These are phyloP conservation scores for Platanus orientalis DNA, from an alignment of 164 flowering plant species.

Conservation along the genomic window DNA sequence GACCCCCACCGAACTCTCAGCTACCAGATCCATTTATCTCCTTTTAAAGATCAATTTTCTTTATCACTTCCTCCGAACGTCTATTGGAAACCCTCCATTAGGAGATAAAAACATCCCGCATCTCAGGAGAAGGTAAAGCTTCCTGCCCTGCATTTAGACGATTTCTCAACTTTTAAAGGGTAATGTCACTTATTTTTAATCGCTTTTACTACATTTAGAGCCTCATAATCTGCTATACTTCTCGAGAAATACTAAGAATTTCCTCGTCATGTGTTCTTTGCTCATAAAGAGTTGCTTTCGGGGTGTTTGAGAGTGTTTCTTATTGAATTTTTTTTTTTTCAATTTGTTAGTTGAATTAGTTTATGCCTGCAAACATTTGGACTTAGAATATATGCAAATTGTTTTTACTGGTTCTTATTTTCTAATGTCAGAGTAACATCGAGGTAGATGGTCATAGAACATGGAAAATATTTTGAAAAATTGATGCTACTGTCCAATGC, in stretches of 20 bases:
- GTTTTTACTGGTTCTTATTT: too few relatives aligned
- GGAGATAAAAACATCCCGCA: neutral
- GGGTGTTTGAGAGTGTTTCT: too few relatives aligned
- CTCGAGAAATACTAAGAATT: too few relatives aligned
- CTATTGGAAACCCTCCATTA: neutral
- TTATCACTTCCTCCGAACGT: neutral
- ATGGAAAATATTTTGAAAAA: neutral
- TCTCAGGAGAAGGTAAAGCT: neutral
- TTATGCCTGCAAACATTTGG: too few relatives aligned
- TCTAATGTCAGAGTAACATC: neutral
- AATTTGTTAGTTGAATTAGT: too few relatives aligned
- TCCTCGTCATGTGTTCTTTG: too few relatives aligned
- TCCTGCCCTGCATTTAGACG: neutral
- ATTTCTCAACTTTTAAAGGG: neutral
- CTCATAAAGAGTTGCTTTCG: too few relatives aligned
- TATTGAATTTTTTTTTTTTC: too few relatives aligned
- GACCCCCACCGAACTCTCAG: slow-evolving; percentile 33
- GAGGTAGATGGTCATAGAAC: neutral
- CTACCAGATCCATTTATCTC: slow-evolving; percentile 14
- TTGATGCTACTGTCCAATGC: neutral
- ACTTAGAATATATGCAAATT: too few relatives aligned
- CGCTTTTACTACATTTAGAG: too few relatives aligned
- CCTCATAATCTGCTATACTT: too few relatives aligned
- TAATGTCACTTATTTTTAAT: neutral
- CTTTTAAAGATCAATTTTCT: slow-evolving; percentile 14